Base-by-base conservation (phyloP, 75 land plant genomes). In the Picea glauca region DNA sequence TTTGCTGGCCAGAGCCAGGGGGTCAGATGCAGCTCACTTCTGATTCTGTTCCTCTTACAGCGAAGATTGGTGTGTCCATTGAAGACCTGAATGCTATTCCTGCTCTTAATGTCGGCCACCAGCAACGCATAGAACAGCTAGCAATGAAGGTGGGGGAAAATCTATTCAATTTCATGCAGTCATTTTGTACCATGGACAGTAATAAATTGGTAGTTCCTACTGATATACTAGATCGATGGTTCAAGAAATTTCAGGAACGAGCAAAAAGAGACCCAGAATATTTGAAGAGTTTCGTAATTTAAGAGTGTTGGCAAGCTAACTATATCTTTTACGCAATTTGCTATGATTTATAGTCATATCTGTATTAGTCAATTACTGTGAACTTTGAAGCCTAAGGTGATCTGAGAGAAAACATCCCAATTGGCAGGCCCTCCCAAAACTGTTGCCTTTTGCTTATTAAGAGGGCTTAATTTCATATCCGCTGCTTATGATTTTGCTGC, bases 81-180 rank as follows among this genome's bases (percentile, higher is more conserved):
- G 93, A 95, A 85, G 98, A 96, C 67, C 76, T 89, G 15, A 84
- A 89, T 12, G 32, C 88, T 35, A 76, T 96, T 70, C 94, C 94
- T 23, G 65, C 91, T 18, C 80, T 92, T 4, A 95, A 94, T 72
- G 94, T 85, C 4, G 86, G 86, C 4, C 91, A 89, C 33, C 88
- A 87, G 85, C 67, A 82, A 78, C 81, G 82, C 38, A 90, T 91
- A 60, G 99, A 97, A 88, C 83, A 85, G 74, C 77, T 95, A 73
- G 99, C 99, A 9, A 13, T 97, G 83, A 90, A 87, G 79, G 98
- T 97, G 7, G 99, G 99, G 40, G 98, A 97, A 81, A 97, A 91
- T 57, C 81, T 97, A 77, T 95, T 97, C 86, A 97, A 97, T 78
- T 97, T 93, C 78, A 97, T 97, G 99, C 99, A 97, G 84, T 91